Conservation (phyloP, 1,284 basidiomycete genomes). For the Cutaneotrichosporon arboriforme region DNA sequence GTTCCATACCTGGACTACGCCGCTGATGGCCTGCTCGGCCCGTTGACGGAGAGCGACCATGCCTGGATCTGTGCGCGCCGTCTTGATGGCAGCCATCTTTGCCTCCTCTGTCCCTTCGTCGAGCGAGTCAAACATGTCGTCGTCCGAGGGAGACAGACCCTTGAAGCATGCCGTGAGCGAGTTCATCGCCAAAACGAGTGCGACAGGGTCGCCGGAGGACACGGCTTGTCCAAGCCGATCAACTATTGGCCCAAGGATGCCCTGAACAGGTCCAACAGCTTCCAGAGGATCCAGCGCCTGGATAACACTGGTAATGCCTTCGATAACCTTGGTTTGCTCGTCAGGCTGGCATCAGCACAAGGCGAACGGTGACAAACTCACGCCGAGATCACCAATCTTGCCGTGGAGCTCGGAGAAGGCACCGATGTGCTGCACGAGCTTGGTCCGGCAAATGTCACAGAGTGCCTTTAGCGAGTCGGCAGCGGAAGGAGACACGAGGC, state of each 20-base stretch:
- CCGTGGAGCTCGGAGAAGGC: constrained; percentile 78
- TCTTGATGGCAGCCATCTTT: constrained; percentile 49
- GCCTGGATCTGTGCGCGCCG: constrained; percentile 61
- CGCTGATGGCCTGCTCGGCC: constrained; percentile 58
- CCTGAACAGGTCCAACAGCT: constrained; percentile 72
- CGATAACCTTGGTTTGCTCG: constrained; percentile 80
- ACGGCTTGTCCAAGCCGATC: constrained; percentile 62
- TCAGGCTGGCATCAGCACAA: constrained; percentile 56
- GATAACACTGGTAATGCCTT: constrained; percentile 83
- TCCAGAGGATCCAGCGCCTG: constrained; percentile 73
- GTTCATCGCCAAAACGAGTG: constrained; percentile 59
- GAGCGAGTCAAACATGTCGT: constrained; percentile 56
- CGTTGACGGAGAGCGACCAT: constrained; percentile 60
- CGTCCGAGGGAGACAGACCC: constrained; percentile 69
- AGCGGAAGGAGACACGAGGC: constrained; percentile 66
- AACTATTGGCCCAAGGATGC: constrained; percentile 69
- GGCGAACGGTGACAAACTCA: constrained; percentile 45
- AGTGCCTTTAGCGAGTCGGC: constrained; percentile 74
- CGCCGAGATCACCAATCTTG: constrained; percentile 64
- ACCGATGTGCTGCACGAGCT: constrained; percentile 70
- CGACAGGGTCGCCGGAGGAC: constrained; percentile 35
- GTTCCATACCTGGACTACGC: constrained; percentile 66
- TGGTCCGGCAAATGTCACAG: constrained; percentile 76
- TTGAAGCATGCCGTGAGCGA: constrained; percentile 74
- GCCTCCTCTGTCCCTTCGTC: constrained; percentile 49